Base-by-base conservation (phyloP, 2,329 filamentous ascomycete species). In the Hypomyces rosellus region DNA sequence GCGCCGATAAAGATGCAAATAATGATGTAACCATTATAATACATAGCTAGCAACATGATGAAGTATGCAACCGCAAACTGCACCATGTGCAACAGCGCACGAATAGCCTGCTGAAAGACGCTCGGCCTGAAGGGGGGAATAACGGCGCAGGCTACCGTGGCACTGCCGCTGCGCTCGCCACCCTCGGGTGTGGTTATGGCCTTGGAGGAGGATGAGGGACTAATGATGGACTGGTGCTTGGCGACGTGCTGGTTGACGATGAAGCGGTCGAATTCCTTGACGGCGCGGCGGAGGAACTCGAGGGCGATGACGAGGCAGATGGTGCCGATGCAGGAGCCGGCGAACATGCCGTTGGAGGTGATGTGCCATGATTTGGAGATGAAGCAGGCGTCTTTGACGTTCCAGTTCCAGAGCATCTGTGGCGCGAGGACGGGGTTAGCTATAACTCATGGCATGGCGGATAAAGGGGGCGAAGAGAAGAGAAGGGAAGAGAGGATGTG, bases 391-490 rank as follows among this genome's bases (percentile, higher is more conserved):
- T 86, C 82, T 63, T 87, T 72, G 3, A 83, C 85, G 65, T 86
- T 75, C 84, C 85, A 88, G 66, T 89, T 90, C 85, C 86, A 89
- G 38, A 88, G 72, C 86, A 89, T 90, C 84, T 88, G 51, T 1
- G 6, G 15, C 1, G 49, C 18, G 36, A 44, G 45, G 6, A 16
- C 8, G 15, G 8, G 39, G 16, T 39, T 14, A 25, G 41, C 22
- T 30, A 4, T 6, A n/a, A n/a, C n/a, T n/a, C n/a, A 15, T 25
- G 25, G 11, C 8, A 14, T n/a, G 12, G 15, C 41, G 13, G 30
- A 16, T n/a, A n/a, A 25, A 14, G 6, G 15, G 30, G 39, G 16
- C n/a, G 5, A 42, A 16, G 25, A 15, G 16, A 9, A 41, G 41
- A 13, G 34, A 3, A 1, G 37, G 30, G 8, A 1, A 25, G n/a